Evolutionary conservation across 1,139 yeast species (phyloP), one percentile per base, ranked within the genome.

Genomic region (Suhomyces bribrorum): DNA sequence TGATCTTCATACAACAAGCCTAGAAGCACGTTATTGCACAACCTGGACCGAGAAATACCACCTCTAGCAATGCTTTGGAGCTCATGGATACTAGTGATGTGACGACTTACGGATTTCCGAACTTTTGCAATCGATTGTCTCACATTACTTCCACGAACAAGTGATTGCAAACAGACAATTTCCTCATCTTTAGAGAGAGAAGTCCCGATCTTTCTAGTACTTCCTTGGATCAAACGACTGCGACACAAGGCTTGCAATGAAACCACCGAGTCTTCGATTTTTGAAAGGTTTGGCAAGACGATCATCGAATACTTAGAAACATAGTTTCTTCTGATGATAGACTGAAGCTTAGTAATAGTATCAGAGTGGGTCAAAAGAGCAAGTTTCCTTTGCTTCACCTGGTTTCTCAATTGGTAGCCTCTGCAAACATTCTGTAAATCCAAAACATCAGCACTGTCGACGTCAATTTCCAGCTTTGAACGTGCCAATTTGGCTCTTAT

Each of bases 11-110:
- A 62, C 40, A 72, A 50, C 40, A 75, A 61, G 1, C 72, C 61
- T 20, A 75, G 62, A 48, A 76, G 58, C 2, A 75, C 71, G 38
- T 55, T 61, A 44, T 74, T 67, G 44, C 77, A 72, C 36, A 79
- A 55, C 24, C 60, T 64, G 3, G 69, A 64, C 48, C 87, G 65
- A 1, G 70, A 48, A 3, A 72, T 50, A 1, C 75, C 80, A 22
- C 83, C 86, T 44, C 86, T 67, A 2, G 71, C 66, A 41, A 75
- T 64, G 27, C 79, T 64, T 52, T 81, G 87, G 2, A 80, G 55
- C 18, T 70, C 77, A 5, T 40, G 32, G 6, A 68, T 40, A 1
- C 44, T 29, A 1, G 36, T 32, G 20, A 42, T 39, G 9, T 44
- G 44, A 13, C 47, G 46, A 18, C 46, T 33, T 5, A 66, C 45